These are phyloP conservation scores for Kodamaea lidongshanica DNA, from an alignment of 805 yeast genomes.

Conservation along the genomic window DNA sequence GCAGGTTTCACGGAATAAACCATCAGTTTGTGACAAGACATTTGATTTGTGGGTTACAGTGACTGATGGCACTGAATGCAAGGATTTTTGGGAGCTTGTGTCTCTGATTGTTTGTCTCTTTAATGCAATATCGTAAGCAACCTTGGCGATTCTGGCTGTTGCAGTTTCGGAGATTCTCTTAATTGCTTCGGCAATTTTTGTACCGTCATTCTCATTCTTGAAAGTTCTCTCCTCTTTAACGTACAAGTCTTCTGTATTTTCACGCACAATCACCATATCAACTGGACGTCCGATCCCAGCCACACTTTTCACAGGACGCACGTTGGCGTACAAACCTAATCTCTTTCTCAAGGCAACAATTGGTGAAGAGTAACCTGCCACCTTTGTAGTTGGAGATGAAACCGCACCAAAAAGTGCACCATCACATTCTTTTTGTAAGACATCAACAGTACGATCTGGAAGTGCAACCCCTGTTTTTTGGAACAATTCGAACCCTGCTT, in stretches of 20 bases:
- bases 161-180: slow-evolving; percentile 92
- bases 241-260: slow-evolving; percentile 96
- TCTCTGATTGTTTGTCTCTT: slow-evolving; percentile 80
- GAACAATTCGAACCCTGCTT: slow-evolving; percentile 94
- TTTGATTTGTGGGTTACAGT: slow-evolving; percentile 97
- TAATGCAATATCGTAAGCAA: slow-evolving; percentile 88
- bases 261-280: slow-evolving; percentile 97
- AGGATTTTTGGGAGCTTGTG: slow-evolving; percentile 35
- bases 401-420: slow-evolving; percentile 99
- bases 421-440: slow-evolving; percentile 75
- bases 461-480: slow-evolving; percentile 92
- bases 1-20: slow-evolving; percentile 89
- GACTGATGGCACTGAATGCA: slow-evolving; percentile 51
- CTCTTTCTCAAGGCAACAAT: slow-evolving; percentile 97
- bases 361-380: slow-evolving; percentile 95
- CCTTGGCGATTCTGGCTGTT: slow-evolving; percentile 75
- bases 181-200: slow-evolving; percentile 92
- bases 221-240: slow-evolving; percentile 85
- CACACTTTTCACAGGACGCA: slow-evolving; percentile 95
- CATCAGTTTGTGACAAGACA: slow-evolving; percentile 88
- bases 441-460: slow-evolving; percentile 84
- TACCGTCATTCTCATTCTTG: slow-evolving; percentile 64
- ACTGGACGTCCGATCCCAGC: slow-evolving; percentile 81
- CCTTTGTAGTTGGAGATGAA: slow-evolving; percentile 88
- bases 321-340: slow-evolving; percentile 91